Conservation (phyloP, 805 yeast species). For the Sungouiozyma intestinalis region DNA sequence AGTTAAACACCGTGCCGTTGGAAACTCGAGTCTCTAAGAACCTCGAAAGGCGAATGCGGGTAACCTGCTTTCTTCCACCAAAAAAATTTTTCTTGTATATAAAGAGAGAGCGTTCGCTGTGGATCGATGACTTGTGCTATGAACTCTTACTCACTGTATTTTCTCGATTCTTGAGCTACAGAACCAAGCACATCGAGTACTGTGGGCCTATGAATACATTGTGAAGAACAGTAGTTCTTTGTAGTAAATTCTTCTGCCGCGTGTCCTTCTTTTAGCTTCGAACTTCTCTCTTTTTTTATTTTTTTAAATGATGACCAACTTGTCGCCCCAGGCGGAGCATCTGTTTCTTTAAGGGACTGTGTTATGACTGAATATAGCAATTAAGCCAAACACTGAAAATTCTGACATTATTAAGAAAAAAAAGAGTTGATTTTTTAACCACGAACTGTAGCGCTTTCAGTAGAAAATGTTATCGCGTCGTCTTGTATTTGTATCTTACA, state of each 20-base stretch:
- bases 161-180: no score
- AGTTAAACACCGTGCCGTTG: no score
- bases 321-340: conserved; percentile 35
- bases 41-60: no score
- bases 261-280: background rate
- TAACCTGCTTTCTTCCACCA: no score
- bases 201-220: background rate
- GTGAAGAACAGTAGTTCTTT: conserved; percentile 15
- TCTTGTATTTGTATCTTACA: no score
- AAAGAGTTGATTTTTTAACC: conserved; percentile 1
- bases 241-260: conserved; percentile 6
- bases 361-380: conserved; percentile 23
- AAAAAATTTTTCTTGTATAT: no score
- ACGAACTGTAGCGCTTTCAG: background rate
- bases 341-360: conserved; percentile 8
- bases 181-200: no score
- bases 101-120: background rate
- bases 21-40: no score
- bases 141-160: background rate
- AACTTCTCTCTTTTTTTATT: background rate
- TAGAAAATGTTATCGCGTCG: background rate
- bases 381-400: conserved; percentile 33
- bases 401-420: conserved; percentile 18
- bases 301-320: conserved; percentile 24
- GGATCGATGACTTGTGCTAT: background rate